Percentiles rank a stretch among this genome's conserved stretches.
These are phyloP conservation scores for Candida lessepsii DNA, from an alignment of 805 yeast genomes.

Conservation along the genomic window DNA sequence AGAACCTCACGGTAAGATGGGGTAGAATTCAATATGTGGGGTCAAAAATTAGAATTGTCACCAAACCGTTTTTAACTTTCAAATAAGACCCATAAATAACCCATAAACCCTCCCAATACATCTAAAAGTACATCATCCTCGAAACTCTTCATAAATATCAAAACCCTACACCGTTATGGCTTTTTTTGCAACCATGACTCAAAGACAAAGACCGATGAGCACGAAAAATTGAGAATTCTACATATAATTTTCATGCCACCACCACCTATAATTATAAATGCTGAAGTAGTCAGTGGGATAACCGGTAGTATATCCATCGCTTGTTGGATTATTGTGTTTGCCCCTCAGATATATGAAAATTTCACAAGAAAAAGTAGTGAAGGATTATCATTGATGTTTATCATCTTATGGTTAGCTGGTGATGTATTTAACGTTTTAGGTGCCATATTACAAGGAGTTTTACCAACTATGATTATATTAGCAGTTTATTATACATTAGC, in stretches of 20 bases:
- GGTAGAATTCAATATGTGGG: too few relatives aligned
- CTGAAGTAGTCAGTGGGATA: constrained; percentile 74
- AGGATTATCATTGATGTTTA: constrained; percentile 83
- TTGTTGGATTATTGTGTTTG: constrained; percentile 97
- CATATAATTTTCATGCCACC: constrained; percentile 26
- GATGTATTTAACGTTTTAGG: constrained; percentile 94
- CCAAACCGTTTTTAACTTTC: too few relatives aligned
- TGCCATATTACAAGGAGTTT: constrained; percentile 81
- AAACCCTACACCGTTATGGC: too few relatives aligned
- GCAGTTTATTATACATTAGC: constrained; percentile 93
- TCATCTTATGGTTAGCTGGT: constrained; percentile 88
- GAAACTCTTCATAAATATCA: too few relatives aligned
- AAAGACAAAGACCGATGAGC: constrained; percentile 4
- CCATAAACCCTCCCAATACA: too few relatives aligned
- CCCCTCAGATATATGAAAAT: constrained; percentile 94
- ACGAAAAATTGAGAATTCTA: constrained; percentile 3
- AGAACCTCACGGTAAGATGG: too few relatives aligned
- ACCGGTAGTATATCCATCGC: constrained; percentile 89
- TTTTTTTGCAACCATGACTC: background rate
- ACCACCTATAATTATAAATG: constrained; percentile 62
- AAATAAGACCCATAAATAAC: too few relatives aligned
- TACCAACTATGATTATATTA: constrained; percentile 91
- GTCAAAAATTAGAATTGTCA: too few relatives aligned
- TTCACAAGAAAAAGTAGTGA: constrained; percentile 83
- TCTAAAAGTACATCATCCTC: too few relatives aligned